Evolutionary conservation across 2,329 filamentous ascomycete genomes (phyloP), one percentile per base, ranked within the genome.

Genomic region (Xylariales sp.): DNA sequence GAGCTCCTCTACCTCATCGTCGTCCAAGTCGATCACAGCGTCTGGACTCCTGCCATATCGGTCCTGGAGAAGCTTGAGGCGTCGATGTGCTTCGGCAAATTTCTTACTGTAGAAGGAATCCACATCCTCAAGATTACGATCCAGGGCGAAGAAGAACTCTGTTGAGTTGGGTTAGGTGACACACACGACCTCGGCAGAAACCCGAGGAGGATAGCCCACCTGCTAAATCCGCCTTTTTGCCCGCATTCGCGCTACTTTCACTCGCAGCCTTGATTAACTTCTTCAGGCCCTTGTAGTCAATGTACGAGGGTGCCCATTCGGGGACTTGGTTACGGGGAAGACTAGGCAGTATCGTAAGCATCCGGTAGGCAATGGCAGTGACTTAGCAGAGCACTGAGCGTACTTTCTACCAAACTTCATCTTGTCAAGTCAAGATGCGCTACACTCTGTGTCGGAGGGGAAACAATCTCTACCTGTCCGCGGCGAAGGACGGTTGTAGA

Each of bases 71-170:
- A 96, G 77, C 52, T 88, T 89, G 51, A 97, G 71, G 25, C 91
- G 83, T 46, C 93, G 84, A 27, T 84, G 82, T 47, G 84, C 84
- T 54, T 97, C 91, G 47, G 81, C 77, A 58, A 89, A 88, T 62
- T 96, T 96, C 63, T 90, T 94, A 69, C 95, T 96, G 73, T 96
- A 97, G 65, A 98, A 97, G 38, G 80, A 79, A 64, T 96, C 89
- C 62, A 98, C 91, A 66, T 95, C 86, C 71, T 98, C 93, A 58
- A 98, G 83, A 61, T 97, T 96, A 55, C 93, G 87, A 62, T 98
- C 93, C 62, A 98, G 82, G 50, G 85, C 87, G 64, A 91, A 95
- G 71, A 96, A 95, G 75, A 98, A 95, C 64, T 90, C 93, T 96
- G 70, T 55, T 55, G 48, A 46, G 51, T 48, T 49, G 51, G 49